Evolutionary conservation across 257 asterid species (phyloP).

Genomic region (Scutellaria galericulata): DNA sequence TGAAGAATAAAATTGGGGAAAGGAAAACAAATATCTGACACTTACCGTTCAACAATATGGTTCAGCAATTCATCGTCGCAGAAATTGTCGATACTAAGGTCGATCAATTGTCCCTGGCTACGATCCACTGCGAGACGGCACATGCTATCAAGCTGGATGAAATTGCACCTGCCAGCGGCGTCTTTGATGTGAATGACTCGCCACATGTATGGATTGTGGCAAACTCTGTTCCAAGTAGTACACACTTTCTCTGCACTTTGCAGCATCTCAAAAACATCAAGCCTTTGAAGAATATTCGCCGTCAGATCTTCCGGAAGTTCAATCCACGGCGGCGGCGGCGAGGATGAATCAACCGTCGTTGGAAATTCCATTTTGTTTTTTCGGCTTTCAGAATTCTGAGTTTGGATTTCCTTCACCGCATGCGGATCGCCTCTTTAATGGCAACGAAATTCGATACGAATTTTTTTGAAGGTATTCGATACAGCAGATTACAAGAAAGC

Average conservation of each 20-base stretch:
- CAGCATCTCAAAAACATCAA: slow-evolving; percentile 39
- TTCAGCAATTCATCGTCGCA: slow-evolving; percentile 37
- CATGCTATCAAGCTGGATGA: no score
- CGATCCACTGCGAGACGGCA: slow-evolving; percentile 51
- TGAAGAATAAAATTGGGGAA: neutral
- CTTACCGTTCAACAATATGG: slow-evolving; percentile 42
- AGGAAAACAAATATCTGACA: neutral
- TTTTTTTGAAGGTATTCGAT: no score
- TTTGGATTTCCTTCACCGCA: neutral
- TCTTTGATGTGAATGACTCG: slow-evolving; percentile 3
- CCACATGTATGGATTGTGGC: slow-evolving; percentile 37
- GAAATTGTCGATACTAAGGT: slow-evolving; percentile 33
- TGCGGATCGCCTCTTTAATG: neutral
- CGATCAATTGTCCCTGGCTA: slow-evolving; percentile 48
- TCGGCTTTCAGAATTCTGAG: neutral
- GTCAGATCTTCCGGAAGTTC: slow-evolving; percentile 49
- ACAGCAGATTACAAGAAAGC: no score
- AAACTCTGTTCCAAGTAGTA: slow-evolving; percentile 36
- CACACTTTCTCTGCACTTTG: slow-evolving; percentile 45
- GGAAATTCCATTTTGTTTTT: neutral
- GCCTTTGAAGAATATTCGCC: slow-evolving; percentile 37
- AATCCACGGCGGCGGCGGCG: slow-evolving; percentile 37
- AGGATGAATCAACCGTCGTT: neutral
- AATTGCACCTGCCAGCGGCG: no score
- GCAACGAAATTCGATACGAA: no score